These are phyloP conservation scores for Pugionium dolabratum DNA, from an alignment of 345 rosid species.

Conservation along the genomic window DNA sequence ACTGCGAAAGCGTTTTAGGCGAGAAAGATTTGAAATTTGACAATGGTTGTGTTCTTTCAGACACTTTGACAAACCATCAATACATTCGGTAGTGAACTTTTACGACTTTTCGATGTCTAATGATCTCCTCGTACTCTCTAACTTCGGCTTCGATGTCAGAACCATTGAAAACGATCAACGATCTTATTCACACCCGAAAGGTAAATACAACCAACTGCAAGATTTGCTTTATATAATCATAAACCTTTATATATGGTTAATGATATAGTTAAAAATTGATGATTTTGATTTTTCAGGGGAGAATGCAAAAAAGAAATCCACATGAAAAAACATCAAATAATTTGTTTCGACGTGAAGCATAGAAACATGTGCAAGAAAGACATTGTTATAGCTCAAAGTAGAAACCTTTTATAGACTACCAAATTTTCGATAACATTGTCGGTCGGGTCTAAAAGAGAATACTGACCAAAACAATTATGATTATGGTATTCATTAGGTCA, in stretches of 20 bases:
- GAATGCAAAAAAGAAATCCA: slow-evolving; percentile 53
- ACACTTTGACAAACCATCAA: slow-evolving; percentile 46
- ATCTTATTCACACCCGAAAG: slow-evolving; percentile 81
- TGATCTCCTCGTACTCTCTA: slow-evolving; percentile 81
- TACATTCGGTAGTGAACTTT: slow-evolving; percentile 57
- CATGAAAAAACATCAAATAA: no score
- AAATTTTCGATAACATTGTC: no score
- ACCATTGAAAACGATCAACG: slow-evolving; percentile 78
- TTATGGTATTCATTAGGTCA: no score
- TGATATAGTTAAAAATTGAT: not conserved
- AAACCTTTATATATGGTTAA: not conserved
- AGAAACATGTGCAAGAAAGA: no score
- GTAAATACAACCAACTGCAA: slow-evolving; percentile 40
- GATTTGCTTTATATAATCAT: not conserved
- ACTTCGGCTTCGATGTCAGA: slow-evolving; percentile 85
- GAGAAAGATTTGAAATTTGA: slow-evolving; percentile 44
- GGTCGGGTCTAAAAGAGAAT: no score
- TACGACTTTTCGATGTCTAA: slow-evolving; percentile 69
- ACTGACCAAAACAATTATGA: no score
- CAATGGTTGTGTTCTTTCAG: slow-evolving; percentile 50
- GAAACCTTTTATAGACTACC: no score
- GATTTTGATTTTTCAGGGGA: slow-evolving; percentile 58
- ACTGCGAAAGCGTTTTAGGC: slow-evolving; percentile 60
- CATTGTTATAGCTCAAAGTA: no score
- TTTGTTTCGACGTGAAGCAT: no score